Percentiles rank a stretch among this genome's conserved stretches.
phyloP scores from a whole-genome alignment of 2,329 filamentous ascomycete species.

The Pseudocercospora cruenta region DNA sequence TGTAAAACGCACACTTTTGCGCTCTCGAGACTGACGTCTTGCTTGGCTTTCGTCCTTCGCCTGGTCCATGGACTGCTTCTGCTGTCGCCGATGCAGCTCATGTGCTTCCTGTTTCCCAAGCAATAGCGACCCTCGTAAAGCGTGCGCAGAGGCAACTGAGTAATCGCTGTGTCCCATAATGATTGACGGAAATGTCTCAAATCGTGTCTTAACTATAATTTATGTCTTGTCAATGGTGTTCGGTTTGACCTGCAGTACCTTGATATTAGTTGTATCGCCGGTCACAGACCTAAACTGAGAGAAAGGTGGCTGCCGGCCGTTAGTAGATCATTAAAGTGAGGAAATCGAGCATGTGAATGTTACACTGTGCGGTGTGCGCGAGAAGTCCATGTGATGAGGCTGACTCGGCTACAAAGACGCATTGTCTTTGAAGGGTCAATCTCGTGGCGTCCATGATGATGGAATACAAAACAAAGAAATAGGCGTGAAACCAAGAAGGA shows the following conservation, averaged over 20 bases:
- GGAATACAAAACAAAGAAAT: conserved; percentile 16
- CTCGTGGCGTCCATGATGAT: conserved; percentile 18
- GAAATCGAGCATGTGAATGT: background rate
- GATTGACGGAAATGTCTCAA: conserved; percentile 7
- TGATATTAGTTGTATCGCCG: conserved; percentile 12
- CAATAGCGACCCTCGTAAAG: conserved; percentile 3
- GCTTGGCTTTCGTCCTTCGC: conserved; percentile 11
- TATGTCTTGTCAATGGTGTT: conserved; percentile 13
- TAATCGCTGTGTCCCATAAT: conserved; percentile 14
- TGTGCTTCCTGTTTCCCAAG: background rate
- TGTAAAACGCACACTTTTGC: conserved; percentile 23
- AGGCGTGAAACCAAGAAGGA: conserved; percentile 12
- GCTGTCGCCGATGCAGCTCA: conserved; percentile 2
- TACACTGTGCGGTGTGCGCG: background rate
- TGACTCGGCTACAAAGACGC: conserved; percentile 5
- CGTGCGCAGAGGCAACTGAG: conserved; percentile 7
- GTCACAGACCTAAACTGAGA: conserved; percentile 24
- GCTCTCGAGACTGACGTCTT: conserved; percentile 12
- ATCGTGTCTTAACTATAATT: conserved; percentile 10
- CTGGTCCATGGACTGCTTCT: conserved; percentile 13
- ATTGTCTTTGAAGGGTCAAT: conserved; percentile 14
- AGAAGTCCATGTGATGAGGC: background rate
- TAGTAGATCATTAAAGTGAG: conserved; percentile 2
- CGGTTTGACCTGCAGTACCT: conserved; percentile 26
- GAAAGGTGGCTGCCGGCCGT: conserved; percentile 4